phyloP scores from a whole-genome alignment of 768 basidiomycete species.

The Trametes cinnabarina region DNA sequence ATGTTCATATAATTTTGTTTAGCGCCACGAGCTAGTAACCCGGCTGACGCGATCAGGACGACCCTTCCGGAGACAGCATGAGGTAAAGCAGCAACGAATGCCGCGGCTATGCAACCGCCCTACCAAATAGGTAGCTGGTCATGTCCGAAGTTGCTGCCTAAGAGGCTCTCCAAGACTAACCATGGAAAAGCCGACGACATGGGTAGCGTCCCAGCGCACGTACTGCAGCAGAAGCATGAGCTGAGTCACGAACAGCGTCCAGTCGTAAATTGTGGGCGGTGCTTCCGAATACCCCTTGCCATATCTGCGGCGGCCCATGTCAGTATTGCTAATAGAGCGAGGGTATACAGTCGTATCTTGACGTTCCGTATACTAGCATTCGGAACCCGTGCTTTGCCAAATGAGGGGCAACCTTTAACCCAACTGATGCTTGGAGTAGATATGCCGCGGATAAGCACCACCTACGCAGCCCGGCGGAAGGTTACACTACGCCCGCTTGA shows the following conservation, averaged over 20 bases:
- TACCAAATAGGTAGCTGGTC: no score
- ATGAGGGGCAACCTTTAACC: conserved; percentile 64
- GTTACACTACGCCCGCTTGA: no score
- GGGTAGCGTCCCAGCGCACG: conserved; percentile 63
- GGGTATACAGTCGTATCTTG: no score
- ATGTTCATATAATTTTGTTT: no score
- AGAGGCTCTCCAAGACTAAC: conserved; percentile 30
- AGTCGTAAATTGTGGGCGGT: conserved; percentile 61
- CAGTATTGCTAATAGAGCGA: no score
- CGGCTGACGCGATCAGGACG: conserved; percentile 64
- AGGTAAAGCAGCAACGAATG: conserved; percentile 69
- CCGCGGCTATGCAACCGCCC: conserved; percentile 73
- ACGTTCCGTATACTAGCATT: conserved; percentile 70
- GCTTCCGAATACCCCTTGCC: conserved; percentile 84
- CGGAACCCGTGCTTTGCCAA: conserved; percentile 63
- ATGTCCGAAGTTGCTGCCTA: no score
- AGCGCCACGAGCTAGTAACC: no score
- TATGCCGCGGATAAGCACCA: conserved; percentile 74
- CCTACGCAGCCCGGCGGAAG: conserved; percentile 31
- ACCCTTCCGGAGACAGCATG: conserved; percentile 63
- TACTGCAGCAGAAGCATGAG: conserved; percentile 81
- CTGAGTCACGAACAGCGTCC: conserved; percentile 63
- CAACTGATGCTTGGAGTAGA: conserved; percentile 73
- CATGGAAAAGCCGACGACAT: conserved; percentile 77
- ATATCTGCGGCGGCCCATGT: conserved; percentile 50